A percentile compares a stretch with the other conserved stretches of the same genome.
These are phyloP conservation scores for Nakazawaea anatomiae DNA, from an alignment of 805 yeast species.

Conservation along the genomic window DNA sequence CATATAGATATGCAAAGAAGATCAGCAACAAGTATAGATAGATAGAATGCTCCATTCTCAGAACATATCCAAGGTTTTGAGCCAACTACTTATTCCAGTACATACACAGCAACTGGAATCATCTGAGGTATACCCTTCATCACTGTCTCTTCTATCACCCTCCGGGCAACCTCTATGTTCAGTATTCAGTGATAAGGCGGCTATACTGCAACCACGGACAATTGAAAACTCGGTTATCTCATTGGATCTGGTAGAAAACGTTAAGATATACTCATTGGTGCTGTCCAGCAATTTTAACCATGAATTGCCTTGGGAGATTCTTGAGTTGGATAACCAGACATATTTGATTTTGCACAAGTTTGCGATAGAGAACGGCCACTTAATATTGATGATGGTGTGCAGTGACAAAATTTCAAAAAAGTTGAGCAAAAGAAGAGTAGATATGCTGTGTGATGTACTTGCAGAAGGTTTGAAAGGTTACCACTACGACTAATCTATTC, in stretches of 20 bases:
- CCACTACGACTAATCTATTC: background rate
- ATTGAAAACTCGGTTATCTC: conserved; percentile 3
- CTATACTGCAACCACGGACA: background rate
- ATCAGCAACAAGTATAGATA: background rate
- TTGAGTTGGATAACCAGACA: conserved; percentile 15
- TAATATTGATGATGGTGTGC: conserved; percentile 22
- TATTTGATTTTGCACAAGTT: conserved; percentile 16
- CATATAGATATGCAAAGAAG: background rate
- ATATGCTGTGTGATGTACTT: conserved; percentile 7
- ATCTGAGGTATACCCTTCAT: conserved; percentile 18
- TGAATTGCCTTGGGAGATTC: conserved; percentile 18
- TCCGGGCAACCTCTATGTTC: conserved; percentile 25
- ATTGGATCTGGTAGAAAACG: conserved; percentile 15
- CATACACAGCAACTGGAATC: conserved; percentile 10
- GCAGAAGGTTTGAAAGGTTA: conserved; percentile 6
- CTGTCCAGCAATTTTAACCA: conserved; percentile 22
- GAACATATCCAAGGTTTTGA: conserved; percentile 20
- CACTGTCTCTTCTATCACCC: conserved; percentile 24
- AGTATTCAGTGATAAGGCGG: conserved; percentile 1
- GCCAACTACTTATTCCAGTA: conserved; percentile 14
- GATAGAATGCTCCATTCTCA: conserved; percentile 22
- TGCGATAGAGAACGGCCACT: conserved; percentile 13
- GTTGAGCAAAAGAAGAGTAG: conserved; percentile 21
- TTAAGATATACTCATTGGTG: conserved; percentile 23
- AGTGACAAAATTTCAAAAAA: conserved; percentile 22